phyloP scores from a whole-genome alignment of 331 rosid species.

The Acacia concinna region DNA sequence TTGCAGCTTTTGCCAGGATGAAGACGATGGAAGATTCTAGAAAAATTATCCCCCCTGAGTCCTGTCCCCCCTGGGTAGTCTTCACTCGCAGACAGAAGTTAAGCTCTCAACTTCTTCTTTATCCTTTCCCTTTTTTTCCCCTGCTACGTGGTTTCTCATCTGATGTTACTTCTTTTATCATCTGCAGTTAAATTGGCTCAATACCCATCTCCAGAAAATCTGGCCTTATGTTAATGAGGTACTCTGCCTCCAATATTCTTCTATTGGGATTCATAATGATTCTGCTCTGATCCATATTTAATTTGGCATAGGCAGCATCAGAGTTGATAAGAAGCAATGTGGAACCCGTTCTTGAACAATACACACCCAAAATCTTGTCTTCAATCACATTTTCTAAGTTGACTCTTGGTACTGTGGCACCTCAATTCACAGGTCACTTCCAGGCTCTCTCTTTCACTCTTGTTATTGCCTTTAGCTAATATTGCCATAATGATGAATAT shows the following conservation, averaged over 20 bases:
- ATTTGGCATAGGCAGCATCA: slow-evolving; percentile 56
- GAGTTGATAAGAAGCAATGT: slow-evolving; percentile 52
- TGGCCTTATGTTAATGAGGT: slow-evolving; percentile 69
- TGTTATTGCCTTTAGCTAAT: background rate
- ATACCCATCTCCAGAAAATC: slow-evolving; percentile 55
- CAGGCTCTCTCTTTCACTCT: background rate
- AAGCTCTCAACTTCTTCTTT: slow-evolving; percentile 16
- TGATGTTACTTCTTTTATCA: background rate
- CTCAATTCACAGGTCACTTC: slow-evolving; percentile 48
- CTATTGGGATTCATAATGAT: too few relatives aligned
- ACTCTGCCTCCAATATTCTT: background rate
- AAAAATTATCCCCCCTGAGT: slow-evolving; percentile 46
- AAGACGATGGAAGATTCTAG: slow-evolving; percentile 59
- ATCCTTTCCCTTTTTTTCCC: background rate
- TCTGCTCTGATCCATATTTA: background rate
- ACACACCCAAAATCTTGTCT: slow-evolving; percentile 46
- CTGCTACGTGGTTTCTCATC: background rate
- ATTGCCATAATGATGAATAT: slow-evolving; percentile 5
- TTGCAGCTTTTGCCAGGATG: slow-evolving; percentile 62
- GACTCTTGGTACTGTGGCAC: slow-evolving; percentile 71
- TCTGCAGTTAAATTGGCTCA: slow-evolving; percentile 64
- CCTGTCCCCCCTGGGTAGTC: slow-evolving; percentile 64
- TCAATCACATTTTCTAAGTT: slow-evolving; percentile 60
- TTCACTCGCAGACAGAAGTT: slow-evolving; percentile 66
- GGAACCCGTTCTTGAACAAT: slow-evolving; percentile 57